A percentile compares a stretch with the other conserved stretches of the same genome.
Conservation (phyloP, 345 rosid species). For the Eucalyptus coolabah region DNA sequence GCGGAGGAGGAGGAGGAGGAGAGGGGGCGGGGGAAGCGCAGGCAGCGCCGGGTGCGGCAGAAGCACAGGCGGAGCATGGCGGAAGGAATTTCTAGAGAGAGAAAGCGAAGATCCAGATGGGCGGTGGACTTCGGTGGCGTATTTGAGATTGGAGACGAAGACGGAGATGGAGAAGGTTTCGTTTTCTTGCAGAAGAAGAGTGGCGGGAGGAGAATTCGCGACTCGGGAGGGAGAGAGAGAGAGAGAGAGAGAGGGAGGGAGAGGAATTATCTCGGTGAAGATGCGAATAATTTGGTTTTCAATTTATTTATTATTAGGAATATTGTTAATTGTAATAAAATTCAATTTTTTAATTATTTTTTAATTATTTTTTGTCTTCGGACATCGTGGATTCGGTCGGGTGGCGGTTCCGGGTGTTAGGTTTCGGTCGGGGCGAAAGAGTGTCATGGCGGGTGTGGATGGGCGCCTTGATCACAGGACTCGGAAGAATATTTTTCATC, state of each 20-base stretch:
- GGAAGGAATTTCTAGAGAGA: neutral
- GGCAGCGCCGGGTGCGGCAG: conserved; percentile 11
- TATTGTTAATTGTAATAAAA: neutral
- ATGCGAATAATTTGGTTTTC: neutral
- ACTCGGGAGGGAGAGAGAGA: neutral
- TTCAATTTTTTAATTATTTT: neutral
- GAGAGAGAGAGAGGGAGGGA: neutral
- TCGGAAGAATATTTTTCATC: neutral
- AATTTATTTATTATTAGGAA: neutral
- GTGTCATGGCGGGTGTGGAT: neutral
- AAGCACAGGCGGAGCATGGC: conserved; percentile 43
- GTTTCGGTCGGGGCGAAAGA: neutral
- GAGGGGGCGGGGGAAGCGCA: conserved; percentile 19
- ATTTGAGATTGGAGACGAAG: neutral
- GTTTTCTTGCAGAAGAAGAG: neutral
- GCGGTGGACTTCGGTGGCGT: neutral
- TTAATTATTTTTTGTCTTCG: neutral
- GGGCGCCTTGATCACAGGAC: neutral
- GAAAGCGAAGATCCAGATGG: neutral
- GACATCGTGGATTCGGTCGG: neutral
- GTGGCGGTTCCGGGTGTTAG: neutral
- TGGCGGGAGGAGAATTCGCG: neutral
- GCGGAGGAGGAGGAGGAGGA: neutral
- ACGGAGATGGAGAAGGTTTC: neutral
- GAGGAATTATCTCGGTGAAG: neutral